A percentile compares a stretch with the other conserved stretches of the same genome.
phyloP scores from a whole-genome alignment of 441 rosid genomes.

The Sinapis alba region DNA sequence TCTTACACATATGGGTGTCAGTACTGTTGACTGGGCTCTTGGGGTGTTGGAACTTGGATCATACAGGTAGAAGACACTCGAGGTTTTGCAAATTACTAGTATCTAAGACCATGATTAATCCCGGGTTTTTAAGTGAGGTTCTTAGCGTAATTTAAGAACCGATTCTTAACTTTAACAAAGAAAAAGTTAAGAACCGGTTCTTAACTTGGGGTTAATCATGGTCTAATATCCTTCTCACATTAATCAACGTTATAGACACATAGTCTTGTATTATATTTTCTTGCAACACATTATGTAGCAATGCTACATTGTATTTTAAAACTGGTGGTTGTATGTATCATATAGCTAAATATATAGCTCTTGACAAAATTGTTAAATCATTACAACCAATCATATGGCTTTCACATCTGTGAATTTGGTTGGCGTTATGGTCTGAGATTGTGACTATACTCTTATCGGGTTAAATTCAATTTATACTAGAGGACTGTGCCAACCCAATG shows the following conservation, averaged over 20 bases:
- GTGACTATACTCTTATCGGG: not conserved
- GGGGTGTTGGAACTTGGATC: constrained; percentile 44
- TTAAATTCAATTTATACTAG: not conserved
- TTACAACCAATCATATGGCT: constrained; percentile 5
- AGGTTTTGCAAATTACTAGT: constrained; percentile 47
- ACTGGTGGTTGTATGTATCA: not conserved
- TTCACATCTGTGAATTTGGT: constrained; percentile 16
- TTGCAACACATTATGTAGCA: constrained; percentile 1
- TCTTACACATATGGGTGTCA: constrained; percentile 55
- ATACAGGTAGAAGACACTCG: constrained; percentile 31
- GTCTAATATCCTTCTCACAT: not conserved
- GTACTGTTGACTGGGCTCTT: constrained; percentile 65
- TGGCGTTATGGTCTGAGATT: not conserved
- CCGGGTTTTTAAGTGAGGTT: too few relatives aligned
- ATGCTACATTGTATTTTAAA: not conserved
- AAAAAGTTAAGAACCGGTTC: too few relatives aligned
- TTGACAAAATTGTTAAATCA: not conserved
- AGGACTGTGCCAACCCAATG: not conserved
- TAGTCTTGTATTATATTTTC: not conserved
- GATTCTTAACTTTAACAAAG: too few relatives aligned
- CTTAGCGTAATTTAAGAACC: too few relatives aligned
- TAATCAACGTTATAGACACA: not conserved
- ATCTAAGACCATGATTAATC: too few relatives aligned
- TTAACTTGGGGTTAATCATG: too few relatives aligned
- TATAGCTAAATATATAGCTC: not conserved